These are phyloP conservation scores for Cordyceps cicadae DNA, from an alignment of 2,329 filamentous ascomycete species.

Conservation along the genomic window DNA sequence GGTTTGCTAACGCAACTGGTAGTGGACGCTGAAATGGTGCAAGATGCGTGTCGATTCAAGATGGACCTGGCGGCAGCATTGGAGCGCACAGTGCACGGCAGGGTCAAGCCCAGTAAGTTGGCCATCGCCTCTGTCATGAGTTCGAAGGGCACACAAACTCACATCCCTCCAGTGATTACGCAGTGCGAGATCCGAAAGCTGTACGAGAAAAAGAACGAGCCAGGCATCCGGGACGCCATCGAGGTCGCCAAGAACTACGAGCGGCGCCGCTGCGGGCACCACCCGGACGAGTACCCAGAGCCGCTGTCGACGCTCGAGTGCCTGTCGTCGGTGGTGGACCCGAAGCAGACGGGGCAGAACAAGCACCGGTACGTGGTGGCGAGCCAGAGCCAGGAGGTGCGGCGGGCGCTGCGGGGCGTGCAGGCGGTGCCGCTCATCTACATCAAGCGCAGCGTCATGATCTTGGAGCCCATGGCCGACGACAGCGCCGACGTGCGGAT, in stretches of 20 bases:
- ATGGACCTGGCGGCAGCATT: conserved; percentile 78
- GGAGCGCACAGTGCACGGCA: conserved; percentile 75
- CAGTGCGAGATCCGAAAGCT: conserved; percentile 75
- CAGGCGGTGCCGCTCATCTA: conserved; percentile 70
- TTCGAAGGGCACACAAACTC: not conserved
- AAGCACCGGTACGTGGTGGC: conserved; percentile 75
- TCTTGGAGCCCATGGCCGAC: conserved; percentile 62
- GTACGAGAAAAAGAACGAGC: conserved; percentile 53
- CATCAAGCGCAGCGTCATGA: conserved; percentile 69
- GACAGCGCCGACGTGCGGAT: conserved; percentile 55
- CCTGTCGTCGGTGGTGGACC: conserved; percentile 66
- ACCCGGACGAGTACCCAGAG: conserved; percentile 61
- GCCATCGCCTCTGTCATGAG: not conserved
- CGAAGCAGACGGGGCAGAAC: conserved; percentile 62
- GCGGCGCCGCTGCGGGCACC: conserved; percentile 69
- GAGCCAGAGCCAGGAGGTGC: conserved; percentile 58
- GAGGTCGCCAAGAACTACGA: conserved; percentile 67
- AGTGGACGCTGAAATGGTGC: conserved; percentile 80
- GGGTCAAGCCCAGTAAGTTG: conserved; percentile 70
- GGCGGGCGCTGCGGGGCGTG: conserved; percentile 56
- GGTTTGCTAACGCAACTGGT: conserved; percentile 17
- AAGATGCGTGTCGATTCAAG: conserved; percentile 73
- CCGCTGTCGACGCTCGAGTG: conserved; percentile 65
- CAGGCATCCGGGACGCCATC: conserved; percentile 53
- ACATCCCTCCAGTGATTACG: conserved; percentile 54